Base-by-base conservation (phyloP, 331 rosid species). In the Malus hybrid region DNA sequence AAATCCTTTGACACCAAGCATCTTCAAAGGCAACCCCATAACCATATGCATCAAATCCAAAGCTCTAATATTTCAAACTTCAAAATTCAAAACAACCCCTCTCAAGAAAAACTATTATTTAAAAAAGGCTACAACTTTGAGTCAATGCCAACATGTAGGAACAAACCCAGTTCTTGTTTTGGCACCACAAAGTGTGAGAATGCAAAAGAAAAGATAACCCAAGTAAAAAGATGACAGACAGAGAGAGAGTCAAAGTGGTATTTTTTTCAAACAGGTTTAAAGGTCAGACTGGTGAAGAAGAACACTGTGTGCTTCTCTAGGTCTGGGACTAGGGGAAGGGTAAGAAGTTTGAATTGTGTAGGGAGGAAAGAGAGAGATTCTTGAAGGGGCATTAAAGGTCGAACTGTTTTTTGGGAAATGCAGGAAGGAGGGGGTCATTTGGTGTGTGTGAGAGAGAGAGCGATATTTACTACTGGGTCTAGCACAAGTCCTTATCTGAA, bases 1-100 rank as follows among this genome's bases (percentile, higher is more conserved):
- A 78, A 76, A 90, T 75, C 83, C 97, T 92, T 94, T 46, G 84
- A 90, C 84, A 85, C 81, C 76, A 92, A 87, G 99, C 97, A 87
- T 88, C 74, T 87, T 76, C 76, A 71, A 77, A 82, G 75, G 75
- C 74, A 83, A 82, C 83, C 71, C 79, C 75, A 77, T 76, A 82
- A 52, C 56, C 85, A 81, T 77, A 71, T 48, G 36, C 56, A 75
- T 67, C 80, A 39, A 59, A 54, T 59, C 16, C 65, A 72, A 67
- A 85, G 63, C 84, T 80, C 78, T 80, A 79, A 80, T 82, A 72
- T 80, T 57, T 39, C 65, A 59, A 86, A 61, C 33, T 56, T 46
- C 61, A 19, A 54, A 79, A 74, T 39, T 6, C 52, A 42, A 42
- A 52, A 61, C 50, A 39, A 67, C 19, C 18, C 7, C 19, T 15